Percentiles rank a stretch among this genome's conserved stretches.
Conservation (phyloP, 495 filamentous ascomycete species). For the Bacidia gigantensis region DNA sequence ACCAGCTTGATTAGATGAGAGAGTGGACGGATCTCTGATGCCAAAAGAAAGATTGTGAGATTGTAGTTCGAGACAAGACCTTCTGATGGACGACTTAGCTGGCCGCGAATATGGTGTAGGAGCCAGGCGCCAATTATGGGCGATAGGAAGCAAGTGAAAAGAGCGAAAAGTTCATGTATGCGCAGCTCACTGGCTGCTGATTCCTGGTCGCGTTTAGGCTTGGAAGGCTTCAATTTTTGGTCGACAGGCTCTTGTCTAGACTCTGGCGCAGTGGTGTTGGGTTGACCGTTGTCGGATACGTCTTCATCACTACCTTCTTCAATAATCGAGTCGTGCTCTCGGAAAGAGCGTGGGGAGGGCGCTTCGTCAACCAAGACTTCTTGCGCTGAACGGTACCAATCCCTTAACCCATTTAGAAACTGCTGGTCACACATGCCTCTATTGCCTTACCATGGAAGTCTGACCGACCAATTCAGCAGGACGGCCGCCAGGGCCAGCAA, state of each 20-base stretch:
- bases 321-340: slow-evolving; percentile 29
- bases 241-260: slow-evolving; percentile 7
- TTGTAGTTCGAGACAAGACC: slow-evolving; percentile 84
- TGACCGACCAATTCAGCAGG: slow-evolving; percentile 88
- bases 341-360: slow-evolving; percentile 3
- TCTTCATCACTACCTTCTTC: slow-evolving; percentile 36
- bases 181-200: slow-evolving; percentile 51
- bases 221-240: slow-evolving; percentile 2
- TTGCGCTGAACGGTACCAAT: slow-evolving; percentile 82
- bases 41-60: slow-evolving; percentile 83
- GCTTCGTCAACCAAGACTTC: slow-evolving; percentile 36
- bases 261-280: not conserved
- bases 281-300: slow-evolving; percentile 14
- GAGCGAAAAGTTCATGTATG: slow-evolving; percentile 56
- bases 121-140: slow-evolving; percentile 67
- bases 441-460: slow-evolving; percentile 61
- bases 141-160: slow-evolving; percentile 64
- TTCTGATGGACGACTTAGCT: slow-evolving; percentile 70
- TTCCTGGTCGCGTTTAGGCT: not conserved
- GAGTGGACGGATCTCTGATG: slow-evolving; percentile 69
- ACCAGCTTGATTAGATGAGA: slow-evolving; percentile 71
- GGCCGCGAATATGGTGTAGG: slow-evolving; percentile 57
- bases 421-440: not conserved
- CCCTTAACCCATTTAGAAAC: slow-evolving; percentile 34
- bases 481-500: slow-evolving; percentile 64